These are phyloP conservation scores for Mycena crocata DNA, from an alignment of 768 basidiomycete genomes.

Conservation along the genomic window DNA sequence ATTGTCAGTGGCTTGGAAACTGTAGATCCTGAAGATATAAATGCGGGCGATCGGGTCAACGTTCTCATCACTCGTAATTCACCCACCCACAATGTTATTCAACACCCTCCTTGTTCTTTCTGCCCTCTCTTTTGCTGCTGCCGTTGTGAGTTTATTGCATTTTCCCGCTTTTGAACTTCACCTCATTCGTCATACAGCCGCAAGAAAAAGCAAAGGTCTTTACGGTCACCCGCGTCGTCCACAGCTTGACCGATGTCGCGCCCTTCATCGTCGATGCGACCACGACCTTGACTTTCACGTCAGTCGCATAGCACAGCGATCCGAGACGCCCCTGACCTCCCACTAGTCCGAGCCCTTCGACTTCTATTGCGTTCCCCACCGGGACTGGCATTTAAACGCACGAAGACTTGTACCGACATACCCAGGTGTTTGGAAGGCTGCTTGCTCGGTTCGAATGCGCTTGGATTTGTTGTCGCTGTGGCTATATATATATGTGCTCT, in stretches of 20 bases:
- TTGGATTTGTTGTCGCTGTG: too few species aligned
- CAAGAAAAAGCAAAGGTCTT: not conserved
- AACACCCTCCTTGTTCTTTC: not conserved
- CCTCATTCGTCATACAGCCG: not conserved
- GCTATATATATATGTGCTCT: too few species aligned
- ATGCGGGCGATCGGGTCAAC: not conserved
- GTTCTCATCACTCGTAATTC: too few species aligned
- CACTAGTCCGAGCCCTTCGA: not conserved
- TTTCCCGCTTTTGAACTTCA: not conserved
- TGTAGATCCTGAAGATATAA: not conserved
- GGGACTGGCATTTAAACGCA: not conserved
- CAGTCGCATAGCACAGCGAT: not conserved
- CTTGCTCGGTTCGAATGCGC: too few species aligned
- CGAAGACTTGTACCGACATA: too few species aligned
- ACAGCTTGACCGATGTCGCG: not conserved
- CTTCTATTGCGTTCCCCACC: not conserved
- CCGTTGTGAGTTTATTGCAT: not conserved
- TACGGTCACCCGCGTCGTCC: not conserved
- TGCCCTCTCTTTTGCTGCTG: not conserved
- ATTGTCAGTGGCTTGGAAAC: too few species aligned
- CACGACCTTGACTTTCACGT: not conserved
- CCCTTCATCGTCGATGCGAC: not conserved
- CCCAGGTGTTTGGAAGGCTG: too few species aligned
- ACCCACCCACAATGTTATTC: constrained; percentile 5
- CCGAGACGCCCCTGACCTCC: not conserved